These are phyloP conservation scores for Aspergillus fumigatus DNA, from an alignment of 2,329 filamentous ascomycete species.

Conservation along the genomic window DNA sequence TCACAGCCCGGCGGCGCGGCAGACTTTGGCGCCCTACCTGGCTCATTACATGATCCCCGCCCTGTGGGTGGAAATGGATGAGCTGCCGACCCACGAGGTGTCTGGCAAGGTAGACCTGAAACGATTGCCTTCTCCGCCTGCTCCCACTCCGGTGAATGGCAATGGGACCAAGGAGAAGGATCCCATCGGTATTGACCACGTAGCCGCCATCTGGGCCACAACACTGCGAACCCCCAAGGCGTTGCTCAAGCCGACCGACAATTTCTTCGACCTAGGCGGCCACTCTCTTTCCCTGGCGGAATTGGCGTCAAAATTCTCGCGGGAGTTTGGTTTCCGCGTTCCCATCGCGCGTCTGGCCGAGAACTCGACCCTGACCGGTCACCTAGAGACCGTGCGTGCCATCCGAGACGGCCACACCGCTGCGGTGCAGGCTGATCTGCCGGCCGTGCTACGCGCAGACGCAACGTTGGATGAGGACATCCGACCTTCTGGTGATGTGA, in stretches of 20 bases:
- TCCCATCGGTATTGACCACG: constrained; percentile 61
- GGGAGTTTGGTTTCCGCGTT: constrained; percentile 67
- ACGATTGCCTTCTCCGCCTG: constrained; percentile 61
- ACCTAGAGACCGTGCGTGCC: constrained; percentile 65
- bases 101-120: constrained; percentile 76
- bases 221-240: constrained; percentile 61
- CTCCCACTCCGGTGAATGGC: constrained; percentile 41
- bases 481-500: constrained; percentile 44
- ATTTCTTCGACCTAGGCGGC: constrained; percentile 77
- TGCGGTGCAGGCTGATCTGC: constrained; percentile 70
- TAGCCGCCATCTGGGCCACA: constrained; percentile 68
- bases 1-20: constrained; percentile 65
- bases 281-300: constrained; percentile 76
- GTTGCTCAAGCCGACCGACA: constrained; percentile 63
- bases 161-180: constrained; percentile 52
- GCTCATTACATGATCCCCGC: constrained; percentile 82
- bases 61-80: constrained; percentile 68
- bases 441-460: constrained; percentile 64
- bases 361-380: constrained; percentile 66
- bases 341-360: constrained; percentile 68
- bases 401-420: constrained; percentile 69
- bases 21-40: constrained; percentile 60
- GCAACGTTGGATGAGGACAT: constrained; percentile 67
- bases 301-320: constrained; percentile 64
- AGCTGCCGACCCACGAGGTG: constrained; percentile 69